Conservation (phyloP, 805 yeast genomes). For the Yueomyces sp. region DNA sequence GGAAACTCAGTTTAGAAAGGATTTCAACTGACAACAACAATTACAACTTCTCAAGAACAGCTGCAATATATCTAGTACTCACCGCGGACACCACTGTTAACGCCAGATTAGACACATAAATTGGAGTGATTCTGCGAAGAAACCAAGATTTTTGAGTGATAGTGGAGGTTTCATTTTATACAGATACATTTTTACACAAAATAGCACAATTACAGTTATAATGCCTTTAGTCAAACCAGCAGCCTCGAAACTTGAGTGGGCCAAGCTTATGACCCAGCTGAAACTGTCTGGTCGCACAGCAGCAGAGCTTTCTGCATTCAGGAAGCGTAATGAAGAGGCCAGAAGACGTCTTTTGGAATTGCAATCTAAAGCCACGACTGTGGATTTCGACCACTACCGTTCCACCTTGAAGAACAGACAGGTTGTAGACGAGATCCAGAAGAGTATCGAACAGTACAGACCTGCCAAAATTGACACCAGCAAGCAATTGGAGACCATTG, state of each 20-base stretch:
- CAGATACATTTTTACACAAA: not conserved
- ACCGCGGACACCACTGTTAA: too few relatives aligned
- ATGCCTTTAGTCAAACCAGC: slow-evolving; percentile 36
- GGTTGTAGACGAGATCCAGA: slow-evolving; percentile 70
- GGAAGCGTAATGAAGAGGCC: slow-evolving; percentile 98
- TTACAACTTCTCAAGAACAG: too few relatives aligned
- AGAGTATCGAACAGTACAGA: slow-evolving; percentile 59
- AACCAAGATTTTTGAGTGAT: too few relatives aligned
- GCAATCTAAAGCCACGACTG: slow-evolving; percentile 56
- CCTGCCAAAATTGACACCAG: slow-evolving; percentile 78
- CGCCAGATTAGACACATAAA: too few relatives aligned
- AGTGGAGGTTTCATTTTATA: too few relatives aligned
- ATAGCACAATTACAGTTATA: not conserved
- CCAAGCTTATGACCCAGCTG: slow-evolving; percentile 72
- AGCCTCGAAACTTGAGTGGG: slow-evolving; percentile 89
- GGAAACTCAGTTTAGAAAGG: too few relatives aligned
- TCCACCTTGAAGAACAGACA: slow-evolving; percentile 66
- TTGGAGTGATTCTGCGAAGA: too few relatives aligned
- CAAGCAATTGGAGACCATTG: slow-evolving; percentile 83
- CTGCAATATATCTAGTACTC: too few relatives aligned
- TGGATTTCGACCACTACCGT: slow-evolving; percentile 76
- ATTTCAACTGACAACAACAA: too few relatives aligned
- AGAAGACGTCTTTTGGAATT: slow-evolving; percentile 65
- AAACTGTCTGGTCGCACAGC: slow-evolving; percentile 93
- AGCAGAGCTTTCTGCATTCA: slow-evolving; percentile 75